These are phyloP conservation scores for Aegilops umbellulata DNA, from an alignment of 176 grass and related monocot species.

Conservation along the genomic window DNA sequence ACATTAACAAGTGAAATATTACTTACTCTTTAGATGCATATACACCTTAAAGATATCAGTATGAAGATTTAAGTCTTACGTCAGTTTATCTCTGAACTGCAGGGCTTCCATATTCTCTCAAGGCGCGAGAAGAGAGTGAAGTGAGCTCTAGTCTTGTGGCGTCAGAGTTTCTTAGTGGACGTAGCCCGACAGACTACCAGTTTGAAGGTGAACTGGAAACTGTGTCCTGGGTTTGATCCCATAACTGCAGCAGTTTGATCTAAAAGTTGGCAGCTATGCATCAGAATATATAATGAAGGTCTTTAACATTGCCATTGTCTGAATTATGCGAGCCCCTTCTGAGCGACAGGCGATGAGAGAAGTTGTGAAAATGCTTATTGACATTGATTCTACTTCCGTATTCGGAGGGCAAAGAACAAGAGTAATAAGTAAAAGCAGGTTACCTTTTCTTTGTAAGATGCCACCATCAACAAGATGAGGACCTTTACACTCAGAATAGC, in stretches of 20 bases:
- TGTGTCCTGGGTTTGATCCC: constrained; percentile 55
- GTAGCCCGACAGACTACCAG: constrained; percentile 35
- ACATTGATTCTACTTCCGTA: constrained; percentile 37
- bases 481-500: constrained; percentile 18
- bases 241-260: too few relatives aligned
- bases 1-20: neutral
- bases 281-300: constrained; percentile 68
- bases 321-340: constrained; percentile 53
- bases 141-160: constrained; percentile 50
- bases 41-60: neutral
- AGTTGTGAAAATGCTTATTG: constrained; percentile 74
- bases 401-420: constrained; percentile 21
- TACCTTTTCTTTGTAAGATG: constrained; percentile 12
- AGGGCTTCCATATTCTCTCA: constrained; percentile 70
- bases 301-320: constrained; percentile 51
- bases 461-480: neutral
- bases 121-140: constrained; percentile 56
- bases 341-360: constrained; percentile 52
- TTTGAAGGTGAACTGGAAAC: constrained; percentile 45
- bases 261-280: constrained; percentile 23
- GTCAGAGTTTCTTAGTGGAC: constrained; percentile 69
- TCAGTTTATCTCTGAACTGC: constrained; percentile 21
- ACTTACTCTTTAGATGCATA: neutral
- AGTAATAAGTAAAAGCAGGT: constrained; percentile 19
- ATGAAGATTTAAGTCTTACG: constrained; percentile 23